Base-by-base conservation (phyloP, 192 early-diverging fungal species). In the Linnemannia exigua region DNA sequence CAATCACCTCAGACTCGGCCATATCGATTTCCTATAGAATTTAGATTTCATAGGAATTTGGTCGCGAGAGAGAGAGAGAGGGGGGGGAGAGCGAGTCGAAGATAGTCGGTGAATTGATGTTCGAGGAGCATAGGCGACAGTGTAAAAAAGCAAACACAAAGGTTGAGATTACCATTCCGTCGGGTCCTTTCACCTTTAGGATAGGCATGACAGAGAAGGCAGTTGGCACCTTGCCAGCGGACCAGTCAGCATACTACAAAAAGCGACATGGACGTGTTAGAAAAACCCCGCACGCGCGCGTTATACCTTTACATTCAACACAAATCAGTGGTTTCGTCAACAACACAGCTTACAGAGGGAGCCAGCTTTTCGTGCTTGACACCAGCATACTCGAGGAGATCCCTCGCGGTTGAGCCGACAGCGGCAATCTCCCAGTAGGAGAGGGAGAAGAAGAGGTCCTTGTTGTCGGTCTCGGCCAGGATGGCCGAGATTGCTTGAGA, bases 1-100 rank as follows among this genome's bases (percentile, higher is more conserved):
- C 82, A 51, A 85, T 71, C 28, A 85, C 58, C 82, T 79, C 79
- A 35, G 77, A 69, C 68, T 85, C 82, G 19, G 82, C 69, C 2
- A 85, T 22, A 19, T 47, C 7, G 17, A 85, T n/a, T 16, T 79
- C 77, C 82, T 85, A 22, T 31, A 28, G 15, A 25, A 15, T 11
- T 54, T 25, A 11, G 15, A 50, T 50, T 5, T 11, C 4, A 15
- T 11, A 50, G 48, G 9, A 17, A 14, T 17, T 50, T 11, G 48
- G 2, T 15, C 14, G 17, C 9, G 48, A 50, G 48, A 50, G 15
- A 50, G 48, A 63, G 58, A 31, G 58, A 31, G 28, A 63, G 1
- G 14, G 7, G 6, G 9, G 28, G 15, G 41, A 44, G 41, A 44
- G 9, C 41, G 41, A 44, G 41, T 44, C n/a, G n/a, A n/a, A n/a